Percentiles rank a stretch among this genome's conserved stretches.
Evolutionary conservation across 2,329 filamentous ascomycete genomes (phyloP).

Genomic region (Stagonosporopsis cucurbitacearum): DNA sequence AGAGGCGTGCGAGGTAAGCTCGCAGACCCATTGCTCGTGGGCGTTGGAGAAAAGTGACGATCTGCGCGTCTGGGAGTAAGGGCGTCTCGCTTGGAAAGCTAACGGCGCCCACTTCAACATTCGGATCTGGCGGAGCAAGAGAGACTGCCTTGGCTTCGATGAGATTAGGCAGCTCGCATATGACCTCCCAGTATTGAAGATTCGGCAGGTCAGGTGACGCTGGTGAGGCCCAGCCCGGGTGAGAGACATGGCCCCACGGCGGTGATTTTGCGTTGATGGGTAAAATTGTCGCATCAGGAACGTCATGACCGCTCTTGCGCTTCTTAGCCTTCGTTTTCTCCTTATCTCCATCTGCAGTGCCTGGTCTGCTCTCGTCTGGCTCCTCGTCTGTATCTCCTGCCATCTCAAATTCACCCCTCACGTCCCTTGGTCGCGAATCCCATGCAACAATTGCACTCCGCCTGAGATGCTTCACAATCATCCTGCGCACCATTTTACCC

Average conservation of each 20-base stretch:
- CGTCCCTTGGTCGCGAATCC: slow-evolving; percentile 73
- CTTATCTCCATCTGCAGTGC: slow-evolving; percentile 40
- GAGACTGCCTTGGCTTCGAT: slow-evolving; percentile 94
- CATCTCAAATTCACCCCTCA: slow-evolving; percentile 51
- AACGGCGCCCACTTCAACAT: slow-evolving; percentile 36
- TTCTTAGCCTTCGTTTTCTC: slow-evolving; percentile 35
- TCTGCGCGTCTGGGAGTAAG: slow-evolving; percentile 65
- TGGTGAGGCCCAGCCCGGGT: slow-evolving; percentile 88
- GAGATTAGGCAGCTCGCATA: slow-evolving; percentile 84
- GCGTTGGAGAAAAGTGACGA: slow-evolving; percentile 74
- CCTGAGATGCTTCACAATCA: slow-evolving; percentile 75
- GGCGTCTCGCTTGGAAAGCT: slow-evolving; percentile 36
- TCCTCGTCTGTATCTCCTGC: slow-evolving; percentile 25
- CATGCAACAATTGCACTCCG: slow-evolving; percentile 83
- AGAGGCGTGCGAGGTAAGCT: slow-evolving; percentile 77
- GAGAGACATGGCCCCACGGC: slow-evolving; percentile 83
- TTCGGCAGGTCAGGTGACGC: slow-evolving; percentile 75
- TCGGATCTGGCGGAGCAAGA: slow-evolving; percentile 69
- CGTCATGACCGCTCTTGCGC: slow-evolving; percentile 35
- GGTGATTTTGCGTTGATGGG: slow-evolving; percentile 55
- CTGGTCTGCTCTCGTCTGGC: slow-evolving; percentile 23
- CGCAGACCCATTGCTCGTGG: slow-evolving; percentile 75
- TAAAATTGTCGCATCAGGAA: slow-evolving; percentile 43
- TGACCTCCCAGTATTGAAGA: slow-evolving; percentile 81
- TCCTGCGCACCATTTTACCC: slow-evolving; percentile 72